phyloP scores from a whole-genome alignment of 306 rosid genomes.

The Aeschynomene evenia region DNA sequence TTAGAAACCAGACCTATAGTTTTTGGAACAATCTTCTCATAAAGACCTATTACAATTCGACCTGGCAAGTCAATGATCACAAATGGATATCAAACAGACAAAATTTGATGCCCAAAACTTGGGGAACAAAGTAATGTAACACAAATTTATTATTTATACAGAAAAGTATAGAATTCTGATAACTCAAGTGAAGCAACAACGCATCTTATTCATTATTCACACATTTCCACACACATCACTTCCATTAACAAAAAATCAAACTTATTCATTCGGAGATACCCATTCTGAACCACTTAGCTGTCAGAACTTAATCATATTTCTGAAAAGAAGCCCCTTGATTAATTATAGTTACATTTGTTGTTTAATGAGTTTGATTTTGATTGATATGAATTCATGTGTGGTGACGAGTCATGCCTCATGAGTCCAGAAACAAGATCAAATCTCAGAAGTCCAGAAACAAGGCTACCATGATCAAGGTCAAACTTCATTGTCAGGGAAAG shows the following conservation, averaged over 20 bases:
- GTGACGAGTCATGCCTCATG: no score
- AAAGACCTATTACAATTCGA: conserved; percentile 83
- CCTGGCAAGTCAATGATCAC: conserved; percentile 53
- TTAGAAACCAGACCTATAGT: conserved; percentile 61
- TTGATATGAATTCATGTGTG: no score
- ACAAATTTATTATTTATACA: not conserved
- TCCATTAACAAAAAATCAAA: not conserved
- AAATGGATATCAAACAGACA: conserved; percentile 11
- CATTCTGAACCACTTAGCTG: not conserved
- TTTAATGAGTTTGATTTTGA: no score
- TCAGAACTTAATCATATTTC: not conserved
- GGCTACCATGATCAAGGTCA: no score
- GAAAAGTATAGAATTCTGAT: no score
- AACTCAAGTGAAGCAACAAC: not conserved
- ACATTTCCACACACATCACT: not conserved
- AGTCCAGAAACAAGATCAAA: no score
- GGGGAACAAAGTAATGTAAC: not conserved
- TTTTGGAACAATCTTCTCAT: conserved; percentile 92
- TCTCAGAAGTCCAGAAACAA: no score
- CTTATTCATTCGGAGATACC: not conserved
- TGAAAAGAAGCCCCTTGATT: no score
- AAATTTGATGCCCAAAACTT: conserved; percentile 4
- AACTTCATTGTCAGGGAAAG: no score
- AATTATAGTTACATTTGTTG: no score
- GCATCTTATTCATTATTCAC: not conserved